Conservation (phyloP, 176 grass and related monocot genomes). For the Areca catechu region DNA sequence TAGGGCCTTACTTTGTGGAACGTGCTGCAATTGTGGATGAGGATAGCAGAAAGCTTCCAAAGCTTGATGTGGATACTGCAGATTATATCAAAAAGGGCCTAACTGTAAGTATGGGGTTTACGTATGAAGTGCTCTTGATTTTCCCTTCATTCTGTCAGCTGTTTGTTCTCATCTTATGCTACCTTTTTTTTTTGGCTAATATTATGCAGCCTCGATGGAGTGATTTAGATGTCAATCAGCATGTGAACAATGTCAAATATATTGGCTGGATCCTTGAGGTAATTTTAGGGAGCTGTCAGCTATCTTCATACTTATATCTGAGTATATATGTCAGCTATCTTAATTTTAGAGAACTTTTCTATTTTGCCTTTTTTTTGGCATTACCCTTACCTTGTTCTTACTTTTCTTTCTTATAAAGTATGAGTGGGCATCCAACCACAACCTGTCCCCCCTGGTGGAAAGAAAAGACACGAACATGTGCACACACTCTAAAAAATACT, state of each 20-base stretch:
- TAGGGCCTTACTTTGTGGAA: conserved; percentile 73
- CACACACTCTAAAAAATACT: too few relatives aligned
- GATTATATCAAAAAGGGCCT: conserved; percentile 74
- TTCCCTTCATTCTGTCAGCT: too few relatives aligned
- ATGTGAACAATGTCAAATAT: conserved; percentile 87
- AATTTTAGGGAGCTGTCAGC: not conserved
- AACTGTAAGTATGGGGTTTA: conserved; percentile 48
- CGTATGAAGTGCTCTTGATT: too few relatives aligned
- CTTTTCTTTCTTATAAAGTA: too few relatives aligned
- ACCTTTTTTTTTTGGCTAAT: not conserved
- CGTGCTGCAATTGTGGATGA: conserved; percentile 54
- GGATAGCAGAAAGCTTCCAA: conserved; percentile 70
- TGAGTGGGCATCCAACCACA: too few relatives aligned
- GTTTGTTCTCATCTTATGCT: not conserved
- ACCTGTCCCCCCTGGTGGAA: too few relatives aligned
- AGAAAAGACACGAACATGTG: too few relatives aligned
- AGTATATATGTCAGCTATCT: too few relatives aligned
- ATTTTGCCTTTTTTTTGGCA: not conserved
- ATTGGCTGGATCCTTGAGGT: conserved; percentile 89
- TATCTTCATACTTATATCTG: too few relatives aligned
- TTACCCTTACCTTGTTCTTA: too few relatives aligned
- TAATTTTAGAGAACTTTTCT: not conserved
- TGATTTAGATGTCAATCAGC: conserved; percentile 75
- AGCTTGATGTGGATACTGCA: conserved; percentile 33
- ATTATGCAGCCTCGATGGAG: conserved; percentile 52